Evolutionary conservation across 2,329 filamentous ascomycete species (phyloP).

Genomic region (Chrysosporium queenslandicum): DNA sequence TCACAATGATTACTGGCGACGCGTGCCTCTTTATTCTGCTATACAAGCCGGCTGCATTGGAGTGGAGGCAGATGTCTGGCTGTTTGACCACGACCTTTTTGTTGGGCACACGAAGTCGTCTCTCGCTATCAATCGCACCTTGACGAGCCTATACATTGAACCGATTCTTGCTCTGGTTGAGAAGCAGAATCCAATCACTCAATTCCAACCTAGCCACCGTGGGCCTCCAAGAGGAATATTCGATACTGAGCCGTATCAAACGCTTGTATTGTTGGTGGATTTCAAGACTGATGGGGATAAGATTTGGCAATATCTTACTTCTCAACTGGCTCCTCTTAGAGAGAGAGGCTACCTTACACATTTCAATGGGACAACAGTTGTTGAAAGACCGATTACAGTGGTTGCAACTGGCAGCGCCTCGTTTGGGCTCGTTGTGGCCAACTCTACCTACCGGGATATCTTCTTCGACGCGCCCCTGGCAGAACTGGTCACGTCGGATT

Average conservation of each 20-base stretch:
- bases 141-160: constrained; percentile 45
- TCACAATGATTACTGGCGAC: constrained; percentile 52
- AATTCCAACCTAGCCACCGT: constrained; percentile 26
- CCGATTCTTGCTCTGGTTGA: constrained; percentile 43
- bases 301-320: constrained; percentile 31
- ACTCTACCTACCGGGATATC: constrained; percentile 43
- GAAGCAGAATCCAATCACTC: constrained; percentile 38
- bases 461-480: constrained; percentile 48
- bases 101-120: constrained; percentile 45
- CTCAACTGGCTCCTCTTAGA: constrained; percentile 41
- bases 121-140: constrained; percentile 39
- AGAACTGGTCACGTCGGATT: constrained; percentile 20
- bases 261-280: constrained; percentile 45
- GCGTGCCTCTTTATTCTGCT: constrained; percentile 46
- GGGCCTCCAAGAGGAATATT: constrained; percentile 41
- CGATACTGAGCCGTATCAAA: constrained; percentile 40
- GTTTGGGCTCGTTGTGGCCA: constrained; percentile 39
- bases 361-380: constrained; percentile 38
- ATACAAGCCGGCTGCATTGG: constrained; percentile 45
- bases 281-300: constrained; percentile 36
- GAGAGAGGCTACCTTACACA: constrained; percentile 43
- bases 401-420: constrained; percentile 47
- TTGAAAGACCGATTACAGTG: constrained; percentile 42
- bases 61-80: constrained; percentile 51
- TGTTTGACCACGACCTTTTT: constrained; percentile 44